These are phyloP conservation scores for Dactylis glomerata DNA, from an alignment of 176 grass and related monocot genomes.

Conservation along the genomic window DNA sequence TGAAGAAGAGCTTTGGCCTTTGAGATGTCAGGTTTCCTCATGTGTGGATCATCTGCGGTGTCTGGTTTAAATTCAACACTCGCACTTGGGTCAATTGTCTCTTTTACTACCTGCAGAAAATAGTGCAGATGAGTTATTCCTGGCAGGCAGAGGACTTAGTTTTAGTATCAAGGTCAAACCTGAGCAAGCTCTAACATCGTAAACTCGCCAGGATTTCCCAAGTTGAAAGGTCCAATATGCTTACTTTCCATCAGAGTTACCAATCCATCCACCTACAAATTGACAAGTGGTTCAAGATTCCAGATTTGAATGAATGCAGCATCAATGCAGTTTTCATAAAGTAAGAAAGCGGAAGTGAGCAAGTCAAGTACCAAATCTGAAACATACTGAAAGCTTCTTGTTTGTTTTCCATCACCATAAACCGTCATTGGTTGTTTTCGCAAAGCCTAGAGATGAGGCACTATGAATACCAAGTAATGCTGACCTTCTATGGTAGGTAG, in stretches of 20 bases:
- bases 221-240: slow-evolving; percentile 91
- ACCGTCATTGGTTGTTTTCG: slow-evolving; percentile 89
- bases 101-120: slow-evolving; percentile 74
- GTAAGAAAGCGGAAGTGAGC: neutral
- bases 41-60: slow-evolving; percentile 91
- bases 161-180: slow-evolving; percentile 36
- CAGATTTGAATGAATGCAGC: neutral
- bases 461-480: slow-evolving; percentile 3
- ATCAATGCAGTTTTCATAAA: neutral
- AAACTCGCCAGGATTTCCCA: slow-evolving; percentile 95
- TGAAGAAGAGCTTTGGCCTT: slow-evolving; percentile 81
- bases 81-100: slow-evolving; percentile 77
- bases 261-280: slow-evolving; percentile 80
- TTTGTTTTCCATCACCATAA: slow-evolving; percentile 98
- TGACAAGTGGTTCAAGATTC: neutral
- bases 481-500: neutral
- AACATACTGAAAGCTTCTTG: slow-evolving; percentile 94
- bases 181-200: slow-evolving; percentile 94
- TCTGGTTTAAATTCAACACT: slow-evolving; percentile 76
- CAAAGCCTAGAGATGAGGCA: slow-evolving; percentile 58
- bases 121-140: slow-evolving; percentile 2
- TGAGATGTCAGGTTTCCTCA: slow-evolving; percentile 96
- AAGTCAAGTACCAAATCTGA: slow-evolving; percentile 80
- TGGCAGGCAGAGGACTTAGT: slow-evolving; percentile 1
- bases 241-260: slow-evolving; percentile 83